Evolutionary conservation across 805 yeast genomes (phyloP).

Genomic region (Schwanniomyces sp.): DNA sequence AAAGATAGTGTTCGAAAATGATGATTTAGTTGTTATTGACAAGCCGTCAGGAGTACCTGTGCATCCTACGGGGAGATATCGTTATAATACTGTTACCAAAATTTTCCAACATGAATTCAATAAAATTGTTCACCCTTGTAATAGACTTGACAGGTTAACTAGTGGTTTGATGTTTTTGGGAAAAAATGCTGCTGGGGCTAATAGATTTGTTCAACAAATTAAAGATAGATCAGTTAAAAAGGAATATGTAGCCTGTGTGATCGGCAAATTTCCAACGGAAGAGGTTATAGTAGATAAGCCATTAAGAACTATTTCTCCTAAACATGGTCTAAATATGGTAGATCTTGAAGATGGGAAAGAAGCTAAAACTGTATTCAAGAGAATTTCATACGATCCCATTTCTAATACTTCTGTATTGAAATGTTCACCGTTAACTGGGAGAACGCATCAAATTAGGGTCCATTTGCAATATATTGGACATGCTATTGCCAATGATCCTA

Average conservation of each 20-base stretch:
- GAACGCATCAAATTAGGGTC: slow-evolving; percentile 94
- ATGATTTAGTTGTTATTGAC: slow-evolving; percentile 76
- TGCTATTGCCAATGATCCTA: slow-evolving; percentile 58
- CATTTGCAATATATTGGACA: slow-evolving; percentile 75
- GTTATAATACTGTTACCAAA: slow-evolving; percentile 75
- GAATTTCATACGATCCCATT: slow-evolving; percentile 60
- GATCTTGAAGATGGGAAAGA: slow-evolving; percentile 57
- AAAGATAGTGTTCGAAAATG: slow-evolving; percentile 70
- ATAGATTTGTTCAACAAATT: slow-evolving; percentile 67
- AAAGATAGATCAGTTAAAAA: slow-evolving; percentile 74
- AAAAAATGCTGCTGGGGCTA: slow-evolving; percentile 76
- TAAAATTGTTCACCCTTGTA: slow-evolving; percentile 70
- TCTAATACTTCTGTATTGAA: slow-evolving; percentile 68
- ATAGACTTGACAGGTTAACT: slow-evolving; percentile 85
- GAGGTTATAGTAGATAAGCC: slow-evolving; percentile 65
- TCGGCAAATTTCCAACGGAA: slow-evolving; percentile 73
- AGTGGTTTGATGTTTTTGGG: slow-evolving; percentile 94
- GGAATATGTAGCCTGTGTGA: slow-evolving; percentile 84
- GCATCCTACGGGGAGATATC: slow-evolving; percentile 88
- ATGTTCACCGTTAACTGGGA: slow-evolving; percentile 86
- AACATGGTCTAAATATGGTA: slow-evolving; percentile 61
- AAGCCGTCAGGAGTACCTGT: slow-evolving; percentile 95
- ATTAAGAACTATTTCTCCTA: slow-evolving; percentile 68
- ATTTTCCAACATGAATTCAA: slow-evolving; percentile 72
- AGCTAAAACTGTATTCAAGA: slow-evolving; percentile 69